phyloP scores from a whole-genome alignment of 2,329 filamentous ascomycete species.

The Aspergillus sp. region DNA sequence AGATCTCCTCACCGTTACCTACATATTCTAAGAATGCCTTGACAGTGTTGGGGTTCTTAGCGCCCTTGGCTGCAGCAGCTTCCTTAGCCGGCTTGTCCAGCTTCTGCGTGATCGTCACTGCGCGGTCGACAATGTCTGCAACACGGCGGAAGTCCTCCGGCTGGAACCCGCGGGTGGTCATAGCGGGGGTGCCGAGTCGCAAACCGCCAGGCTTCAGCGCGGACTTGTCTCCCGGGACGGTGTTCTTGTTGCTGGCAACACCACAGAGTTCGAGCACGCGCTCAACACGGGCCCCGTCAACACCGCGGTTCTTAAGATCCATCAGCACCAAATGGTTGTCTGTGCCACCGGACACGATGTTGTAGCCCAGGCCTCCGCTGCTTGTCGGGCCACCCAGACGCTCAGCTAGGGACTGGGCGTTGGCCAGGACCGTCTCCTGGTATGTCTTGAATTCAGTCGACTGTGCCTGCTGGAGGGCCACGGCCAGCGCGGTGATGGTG shows the following conservation, averaged over 20 bases:
- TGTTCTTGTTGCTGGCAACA: conserved; percentile 99
- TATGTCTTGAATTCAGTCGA: conserved; percentile 89
- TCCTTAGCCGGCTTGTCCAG: conserved; percentile 67
- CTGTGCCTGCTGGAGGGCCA: conserved; percentile 91
- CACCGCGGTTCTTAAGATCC: conserved; percentile 80
- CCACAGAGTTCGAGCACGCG: conserved; percentile 87
- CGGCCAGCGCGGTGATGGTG: conserved; percentile 95
- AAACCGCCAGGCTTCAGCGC: conserved; percentile 91
- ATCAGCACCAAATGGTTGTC: conserved; percentile 97
- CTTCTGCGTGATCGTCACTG: conserved; percentile 74
- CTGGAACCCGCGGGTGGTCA: conserved; percentile 93
- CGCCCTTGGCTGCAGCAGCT: conserved; percentile 77
- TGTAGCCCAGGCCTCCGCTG: conserved; percentile 74
- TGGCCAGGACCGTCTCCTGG: conserved; percentile 87
- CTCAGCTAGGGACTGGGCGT: conserved; percentile 86
- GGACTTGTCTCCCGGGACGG: conserved; percentile 90
- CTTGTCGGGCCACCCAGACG: conserved; percentile 69
- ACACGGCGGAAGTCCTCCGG: conserved; percentile 85
- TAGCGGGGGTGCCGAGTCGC: conserved; percentile 91
- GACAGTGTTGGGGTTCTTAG: conserved; percentile 95
- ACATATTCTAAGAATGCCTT: conserved; percentile 98
- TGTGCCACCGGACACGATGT: conserved; percentile 90
- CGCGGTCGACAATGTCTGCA: conserved; percentile 80
- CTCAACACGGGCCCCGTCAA: conserved; percentile 92
- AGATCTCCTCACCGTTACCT: conserved; percentile 72